phyloP scores from a whole-genome alignment of 2,329 filamentous ascomycete species.

The Emergomyces pasteurianus region DNA sequence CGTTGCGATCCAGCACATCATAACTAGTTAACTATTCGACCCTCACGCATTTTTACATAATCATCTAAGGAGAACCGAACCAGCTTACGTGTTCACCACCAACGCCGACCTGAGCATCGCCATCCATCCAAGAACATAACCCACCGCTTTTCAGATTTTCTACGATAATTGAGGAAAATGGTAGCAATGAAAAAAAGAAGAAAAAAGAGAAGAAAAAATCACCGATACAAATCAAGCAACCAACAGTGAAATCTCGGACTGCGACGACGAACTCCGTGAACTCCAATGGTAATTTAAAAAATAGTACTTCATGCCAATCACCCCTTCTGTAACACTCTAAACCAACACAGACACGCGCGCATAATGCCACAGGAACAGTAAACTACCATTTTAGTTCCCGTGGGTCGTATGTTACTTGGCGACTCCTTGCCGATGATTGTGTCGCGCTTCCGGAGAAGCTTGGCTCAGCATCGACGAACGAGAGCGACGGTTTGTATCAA shows the following conservation, averaged over 20 bases:
- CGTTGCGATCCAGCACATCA: no score
- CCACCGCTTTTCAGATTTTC: neutral
- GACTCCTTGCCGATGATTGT: neutral
- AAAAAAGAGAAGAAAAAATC: no score
- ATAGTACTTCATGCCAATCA: no score
- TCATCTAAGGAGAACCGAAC: neutral
- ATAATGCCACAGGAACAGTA: neutral
- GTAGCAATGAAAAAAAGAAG: neutral
- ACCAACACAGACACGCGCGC: neutral
- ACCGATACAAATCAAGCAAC: neutral
- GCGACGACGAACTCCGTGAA: neutral
- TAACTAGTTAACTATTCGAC: no score
- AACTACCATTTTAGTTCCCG: neutral
- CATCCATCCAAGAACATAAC: neutral
- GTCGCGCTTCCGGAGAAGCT: neutral
- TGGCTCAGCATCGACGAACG: neutral
- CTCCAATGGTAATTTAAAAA: neutral
- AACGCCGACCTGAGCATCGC: neutral
- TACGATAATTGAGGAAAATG: neutral
- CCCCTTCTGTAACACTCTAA: neutral
- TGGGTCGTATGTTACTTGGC: neutral
- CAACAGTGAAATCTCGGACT: neutral
- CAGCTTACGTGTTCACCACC: neutral
- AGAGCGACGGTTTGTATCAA: neutral
- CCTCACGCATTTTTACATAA: neutral